Percentiles rank a stretch among this genome's conserved stretches.
Evolutionary conservation across 2,329 filamentous ascomycete genomes (phyloP).

Genomic region (Neurospora crassa): DNA sequence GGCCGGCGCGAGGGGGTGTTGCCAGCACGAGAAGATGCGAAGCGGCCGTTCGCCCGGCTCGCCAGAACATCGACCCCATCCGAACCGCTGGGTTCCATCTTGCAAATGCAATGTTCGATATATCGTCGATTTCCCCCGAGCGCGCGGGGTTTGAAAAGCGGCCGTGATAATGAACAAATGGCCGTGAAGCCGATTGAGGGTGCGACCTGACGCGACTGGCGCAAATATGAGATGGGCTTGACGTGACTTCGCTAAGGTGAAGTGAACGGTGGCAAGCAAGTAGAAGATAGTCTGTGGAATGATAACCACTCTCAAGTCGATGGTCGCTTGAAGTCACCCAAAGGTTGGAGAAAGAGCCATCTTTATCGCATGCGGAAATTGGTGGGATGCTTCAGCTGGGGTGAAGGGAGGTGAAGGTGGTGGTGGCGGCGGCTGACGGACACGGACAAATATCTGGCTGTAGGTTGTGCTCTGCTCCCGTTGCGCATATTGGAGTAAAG

Average conservation of each 20-base stretch:
- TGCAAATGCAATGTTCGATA: not conserved
- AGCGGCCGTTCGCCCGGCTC: slow-evolving; percentile 17
- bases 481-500: not conserved
- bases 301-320: not conserved
- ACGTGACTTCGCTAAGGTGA: not conserved
- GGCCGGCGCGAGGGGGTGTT: slow-evolving; percentile 29
- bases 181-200: not conserved
- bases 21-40: slow-evolving; percentile 25
- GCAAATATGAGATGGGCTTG: not conserved
- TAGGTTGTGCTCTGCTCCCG: not conserved
- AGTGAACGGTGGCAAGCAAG: not conserved
- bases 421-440: not conserved
- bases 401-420: not conserved
- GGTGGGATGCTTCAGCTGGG: not conserved
- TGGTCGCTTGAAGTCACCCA: not conserved
- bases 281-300: not conserved
- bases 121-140: not conserved
- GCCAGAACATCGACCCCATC: slow-evolving; percentile 9
- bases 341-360: not conserved
- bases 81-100: slow-evolving; percentile 19
- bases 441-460: not conserved
- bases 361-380: not conserved
- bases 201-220: not conserved
- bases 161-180: not conserved
- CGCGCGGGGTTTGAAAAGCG: not conserved